These are phyloP conservation scores for Bromus sterilis DNA, from an alignment of 176 grass and related monocot species.

Conservation along the genomic window DNA sequence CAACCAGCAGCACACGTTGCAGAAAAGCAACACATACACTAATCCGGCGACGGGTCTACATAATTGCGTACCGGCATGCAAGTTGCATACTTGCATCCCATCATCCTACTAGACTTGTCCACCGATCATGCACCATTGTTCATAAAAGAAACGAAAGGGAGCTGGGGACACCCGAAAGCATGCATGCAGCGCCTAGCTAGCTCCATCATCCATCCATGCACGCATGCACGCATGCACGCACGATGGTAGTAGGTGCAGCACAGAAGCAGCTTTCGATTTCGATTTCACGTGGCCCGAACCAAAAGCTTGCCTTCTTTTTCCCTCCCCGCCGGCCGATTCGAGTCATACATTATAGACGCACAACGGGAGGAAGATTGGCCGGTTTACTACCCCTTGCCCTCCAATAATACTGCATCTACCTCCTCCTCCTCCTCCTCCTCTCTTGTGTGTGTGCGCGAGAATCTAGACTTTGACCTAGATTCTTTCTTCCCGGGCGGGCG, in stretches of 20 bases:
- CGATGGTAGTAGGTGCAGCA: not conserved
- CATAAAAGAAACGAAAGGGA: not conserved
- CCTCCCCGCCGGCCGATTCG: not conserved
- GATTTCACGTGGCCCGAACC: constrained; percentile 38
- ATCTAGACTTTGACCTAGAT: constrained; percentile 40
- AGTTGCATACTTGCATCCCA: not conserved
- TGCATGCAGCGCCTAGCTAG: not conserved
- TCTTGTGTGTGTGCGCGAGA: not conserved
- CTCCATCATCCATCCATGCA: not conserved
- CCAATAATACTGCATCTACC: constrained; percentile 1
- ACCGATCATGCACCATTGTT: not conserved
- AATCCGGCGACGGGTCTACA: not conserved
- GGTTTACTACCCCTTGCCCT: not conserved
- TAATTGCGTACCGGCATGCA: constrained; percentile 6
- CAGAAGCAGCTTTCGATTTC: constrained; percentile 28
- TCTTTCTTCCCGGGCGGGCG: constrained; percentile 6
- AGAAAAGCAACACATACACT: not conserved
- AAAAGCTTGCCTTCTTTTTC: constrained; percentile 27
- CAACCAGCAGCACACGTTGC: not conserved
- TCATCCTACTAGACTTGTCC: not conserved
- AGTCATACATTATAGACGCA: constrained; percentile 47
- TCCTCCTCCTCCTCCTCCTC: too few species aligned
- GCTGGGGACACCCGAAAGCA: constrained; percentile 5
- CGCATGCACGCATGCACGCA: too few species aligned
- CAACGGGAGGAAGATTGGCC: constrained; percentile 1